Evolutionary conservation across 441 rosid genomes (phyloP), one percentile per base, ranked within the genome.

Genomic region (Syzygium syzygioides): DNA sequence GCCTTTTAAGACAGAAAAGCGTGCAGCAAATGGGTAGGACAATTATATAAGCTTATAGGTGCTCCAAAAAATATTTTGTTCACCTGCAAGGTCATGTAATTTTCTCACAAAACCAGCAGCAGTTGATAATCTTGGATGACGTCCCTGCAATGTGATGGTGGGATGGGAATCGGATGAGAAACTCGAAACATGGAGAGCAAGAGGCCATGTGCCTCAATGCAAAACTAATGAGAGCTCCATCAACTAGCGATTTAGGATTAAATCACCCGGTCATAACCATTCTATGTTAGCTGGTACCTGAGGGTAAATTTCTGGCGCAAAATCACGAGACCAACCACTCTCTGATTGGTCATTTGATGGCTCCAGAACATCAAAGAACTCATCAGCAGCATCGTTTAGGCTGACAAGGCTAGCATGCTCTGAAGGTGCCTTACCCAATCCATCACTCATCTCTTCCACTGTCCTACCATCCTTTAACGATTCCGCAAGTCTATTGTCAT

Each of bases 1-100:
- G 48, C 48, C 80, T 34, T 68, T 34, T 19, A 68, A 68, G 48
- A 68, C 28, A 50, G 41, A 54, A 85, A 87, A 86, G 54, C 18
- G 30, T 88, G 23, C 86, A 68, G 41, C 79, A 87, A 41, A 68
- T 41, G 86, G 84, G 34, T 52, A 83, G 89, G 80, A 64, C 88
- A 89, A 86, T 86, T 83, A 86, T 86, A 34, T 28, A 86, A 87
- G 26, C 55, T 79, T 86, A 79, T 88, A 84, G 57, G 52, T 56
- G 84, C 89, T 68, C 92, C 88, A 32, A 62, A 30, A 86, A 86
- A 88, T 90, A 90, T 53, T 59, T 79, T 87, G 80, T 88, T 91
- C 91, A 98, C 99, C 99, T 90, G 99, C 96, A 92, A 97, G 96
- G 91, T 95, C 98, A 55, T 97, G 99, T 93, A 98, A 89, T 91